Base-by-base conservation (phyloP, 257 asterid species). In the Solanum infundibuliforme region DNA sequence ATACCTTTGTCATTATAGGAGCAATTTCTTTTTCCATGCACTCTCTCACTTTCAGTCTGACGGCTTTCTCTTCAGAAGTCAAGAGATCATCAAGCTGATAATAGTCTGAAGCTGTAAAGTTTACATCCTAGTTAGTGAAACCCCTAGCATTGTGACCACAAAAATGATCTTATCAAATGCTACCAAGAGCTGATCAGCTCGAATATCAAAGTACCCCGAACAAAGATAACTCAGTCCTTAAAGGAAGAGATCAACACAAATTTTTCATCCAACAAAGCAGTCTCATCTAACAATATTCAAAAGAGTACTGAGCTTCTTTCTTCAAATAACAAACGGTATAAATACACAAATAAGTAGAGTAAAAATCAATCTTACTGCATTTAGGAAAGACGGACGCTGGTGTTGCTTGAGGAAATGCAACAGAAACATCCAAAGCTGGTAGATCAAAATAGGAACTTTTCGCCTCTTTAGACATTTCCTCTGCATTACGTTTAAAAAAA, bases 21-120 rank as follows among this genome's bases (percentile, higher is more conserved):
- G 99, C 99, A 65, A 97, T 97, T 88, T 95, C 98, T 84, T 93
- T 97, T 87, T 97, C 99, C 99, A 97, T 93, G 91, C 97, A 96
- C 88, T 90, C 91, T 84, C 99, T 93, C 79, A 94, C 98, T 92
- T 88, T 96, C 88, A 86, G 88, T 90, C 94, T 92, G 74, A 92
- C 35, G 83, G 91, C 94, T 92, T 88, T 94, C 93, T 94, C 98
- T 88, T 92, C 98, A 58, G 91, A 90, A 86, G 95, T 92, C 91
- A 96, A 91, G 85, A 97, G 91, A 90, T 97, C 99, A 95, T 97
- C 95, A 82, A 96, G 90, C 69, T 95, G 96, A 93, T 93, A 97
- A 90, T 97, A 97, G 92, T 97, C 99, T 1, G 98, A 96, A 10
- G 93, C 99, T 97, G 98, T 83, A 88, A 87, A 60, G 14, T 8